Evolutionary conservation across 148 eudicot species (phyloP).

Genomic region (Spergularia marina): DNA sequence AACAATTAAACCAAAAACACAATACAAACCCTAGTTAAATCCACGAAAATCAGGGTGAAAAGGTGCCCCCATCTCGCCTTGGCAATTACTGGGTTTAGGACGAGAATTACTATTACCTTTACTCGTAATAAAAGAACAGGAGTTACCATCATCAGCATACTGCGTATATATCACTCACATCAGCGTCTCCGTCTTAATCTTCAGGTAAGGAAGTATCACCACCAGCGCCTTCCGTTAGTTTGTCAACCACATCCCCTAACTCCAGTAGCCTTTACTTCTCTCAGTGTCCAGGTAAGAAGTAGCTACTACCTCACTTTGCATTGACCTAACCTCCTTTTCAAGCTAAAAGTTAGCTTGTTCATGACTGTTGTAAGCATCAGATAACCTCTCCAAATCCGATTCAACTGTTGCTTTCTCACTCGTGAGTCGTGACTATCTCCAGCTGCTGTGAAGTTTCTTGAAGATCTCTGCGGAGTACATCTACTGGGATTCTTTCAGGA

Average conservation of each 20-base stretch:
- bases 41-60: too few relatives aligned
- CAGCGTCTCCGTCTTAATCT: conserved; percentile 24
- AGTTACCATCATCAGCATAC: neutral
- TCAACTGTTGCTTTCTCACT: conserved; percentile 58
- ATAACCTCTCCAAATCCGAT: conserved; percentile 73
- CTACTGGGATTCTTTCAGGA: conserved; percentile 61
- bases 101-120: too few relatives aligned
- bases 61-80: too few relatives aligned
- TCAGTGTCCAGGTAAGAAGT: neutral
- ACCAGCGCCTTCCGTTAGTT: conserved; percentile 71
- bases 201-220: conserved; percentile 48
- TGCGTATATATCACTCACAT: neutral
- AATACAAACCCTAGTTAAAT: too few relatives aligned
- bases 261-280: conserved; percentile 30
- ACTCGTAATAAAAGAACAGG: too few relatives aligned
- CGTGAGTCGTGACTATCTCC: conserved; percentile 44
- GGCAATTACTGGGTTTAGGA: too few relatives aligned
- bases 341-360: conserved; percentile 65
- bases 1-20: too few relatives aligned
- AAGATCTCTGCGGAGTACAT: conserved; percentile 62
- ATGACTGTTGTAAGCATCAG: conserved; percentile 83
- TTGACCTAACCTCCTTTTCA: conserved; percentile 52
- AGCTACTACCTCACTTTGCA: conserved; percentile 50
- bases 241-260: conserved; percentile 76
- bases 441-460: conserved; percentile 53